Conservation (phyloP, 2,329 filamentous ascomycete species). For the Aspergillus tanneri region DNA sequence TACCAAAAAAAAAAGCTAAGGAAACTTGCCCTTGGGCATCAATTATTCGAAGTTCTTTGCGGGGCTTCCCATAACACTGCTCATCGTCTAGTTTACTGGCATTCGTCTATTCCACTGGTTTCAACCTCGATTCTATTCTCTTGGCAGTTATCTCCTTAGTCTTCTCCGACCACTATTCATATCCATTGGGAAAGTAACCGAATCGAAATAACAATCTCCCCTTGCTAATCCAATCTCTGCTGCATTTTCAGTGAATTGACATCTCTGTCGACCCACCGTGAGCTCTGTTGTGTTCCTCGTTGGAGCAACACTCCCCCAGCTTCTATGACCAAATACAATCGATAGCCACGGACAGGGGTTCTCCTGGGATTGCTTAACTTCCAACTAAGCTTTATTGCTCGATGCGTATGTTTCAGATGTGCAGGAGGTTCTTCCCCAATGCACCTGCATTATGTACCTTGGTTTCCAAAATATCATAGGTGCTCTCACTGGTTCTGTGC, state of each 20-base stretch:
- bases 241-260: neutral
- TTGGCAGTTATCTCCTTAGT: neutral
- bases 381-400: neutral
- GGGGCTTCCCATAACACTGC: no score
- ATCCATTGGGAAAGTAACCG: neutral
- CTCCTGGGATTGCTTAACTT: neutral
- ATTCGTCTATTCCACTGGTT: no score
- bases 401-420: neutral
- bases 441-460: slow-evolving; percentile 12
- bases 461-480: slow-evolving; percentile 18
- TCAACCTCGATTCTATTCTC: slow-evolving; percentile 7
- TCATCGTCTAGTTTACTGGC: no score
- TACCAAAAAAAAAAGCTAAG: no score
- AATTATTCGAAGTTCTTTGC: no score
- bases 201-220: neutral
- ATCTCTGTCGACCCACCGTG: neutral
- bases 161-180: neutral
- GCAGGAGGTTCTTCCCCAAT: neutral
- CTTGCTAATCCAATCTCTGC: neutral
- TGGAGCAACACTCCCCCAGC: neutral
- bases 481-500: slow-evolving; percentile 40
- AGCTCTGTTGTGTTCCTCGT: neutral
- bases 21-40: no score
- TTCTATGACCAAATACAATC: slow-evolving; percentile 3
- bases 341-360: neutral